Base-by-base conservation (phyloP, 257 asterid genomes). In the Rehmannia glutinosa region DNA sequence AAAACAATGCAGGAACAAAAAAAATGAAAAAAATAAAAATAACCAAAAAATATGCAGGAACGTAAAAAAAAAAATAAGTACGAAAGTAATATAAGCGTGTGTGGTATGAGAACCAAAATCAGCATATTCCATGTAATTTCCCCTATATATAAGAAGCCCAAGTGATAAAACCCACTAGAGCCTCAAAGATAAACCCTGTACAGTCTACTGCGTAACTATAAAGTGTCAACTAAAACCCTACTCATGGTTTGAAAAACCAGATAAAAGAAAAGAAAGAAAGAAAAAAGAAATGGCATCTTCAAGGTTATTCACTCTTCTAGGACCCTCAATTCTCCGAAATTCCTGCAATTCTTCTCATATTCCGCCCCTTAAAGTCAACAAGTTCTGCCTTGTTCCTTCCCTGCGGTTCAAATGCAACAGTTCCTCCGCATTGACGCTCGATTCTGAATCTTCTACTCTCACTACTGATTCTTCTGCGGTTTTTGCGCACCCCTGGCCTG, bases 401-500 rank as follows among this genome's bases (percentile, higher is more conserved):
- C 72, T 76, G 47, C 85, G 74, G 32, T 63, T 80, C 73, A 75
- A 72, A 65, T 80, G 84, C 35, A 76, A 58, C 78, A 75, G 77
- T 71, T 82, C 88, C 58, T 75, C 87, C 5, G 77, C 89, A 2
- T 67, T 73, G 5, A 54, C 71, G 13, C 54, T 77, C 42, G 81
- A 82, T 46, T 32, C 68, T 6, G 74, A 41, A 32, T 46, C 74
- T 45, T 7, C 75, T 64, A 12, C 67, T 20, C 64, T 52, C 63
- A 25, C 74, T 1, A 23, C 69, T 16, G 62, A 43, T 30, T 10
- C 73, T 53, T 59, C 53, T 12, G 57, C 68, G 20, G 8, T 57
- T 21, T 53, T 80, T 33, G 54, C 54, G 36, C 99, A 94, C 72
- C 98, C 97, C 0, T 94, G 99, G 99, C 96, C 96, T 1, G 99